A percentile compares a stretch with the other conserved stretches of the same genome.
These are phyloP conservation scores for Fistulina hepatica DNA, from an alignment of 1,284 basidiomycete genomes.

Conservation along the genomic window DNA sequence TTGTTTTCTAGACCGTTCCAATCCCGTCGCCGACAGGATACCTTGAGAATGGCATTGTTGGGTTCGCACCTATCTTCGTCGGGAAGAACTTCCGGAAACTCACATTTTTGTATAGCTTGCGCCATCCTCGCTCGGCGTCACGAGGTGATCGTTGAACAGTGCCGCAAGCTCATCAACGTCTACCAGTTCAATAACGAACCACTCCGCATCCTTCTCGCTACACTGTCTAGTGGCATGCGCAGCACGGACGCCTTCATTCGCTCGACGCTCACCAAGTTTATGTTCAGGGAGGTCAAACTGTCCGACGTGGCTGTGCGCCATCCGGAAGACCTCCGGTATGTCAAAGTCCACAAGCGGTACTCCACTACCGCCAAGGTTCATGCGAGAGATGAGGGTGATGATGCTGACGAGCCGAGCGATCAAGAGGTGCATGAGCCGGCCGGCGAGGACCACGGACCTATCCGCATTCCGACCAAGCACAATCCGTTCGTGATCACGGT, in stretches of 20 bases:
- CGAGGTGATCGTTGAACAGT: slow-evolving; percentile 54
- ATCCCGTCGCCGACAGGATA: slow-evolving; percentile 51
- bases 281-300: slow-evolving; percentile 66
- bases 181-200: slow-evolving; percentile 80
- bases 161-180: slow-evolving; percentile 57
- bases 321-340: slow-evolving; percentile 51
- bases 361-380: slow-evolving; percentile 21
- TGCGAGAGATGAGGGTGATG: slow-evolving; percentile 19
- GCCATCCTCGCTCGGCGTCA: slow-evolving; percentile 49
- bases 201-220: slow-evolving; percentile 60
- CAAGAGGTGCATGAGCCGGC: slow-evolving; percentile 20
- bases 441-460: slow-evolving; percentile 8
- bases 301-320: slow-evolving; percentile 51
- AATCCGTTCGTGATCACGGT: slow-evolving; percentile 69
- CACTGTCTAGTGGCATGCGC: slow-evolving; percentile 55
- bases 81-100: neutral
- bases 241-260: slow-evolving; percentile 67
- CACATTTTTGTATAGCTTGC: slow-evolving; percentile 41
- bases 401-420: slow-evolving; percentile 22
- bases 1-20: slow-evolving; percentile 71
- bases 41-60: slow-evolving; percentile 61
- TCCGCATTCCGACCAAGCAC: slow-evolving; percentile 45
- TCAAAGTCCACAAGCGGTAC: slow-evolving; percentile 41
- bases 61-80: slow-evolving; percentile 37
- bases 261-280: slow-evolving; percentile 69